Evolutionary conservation across 257 asterid genomes (phyloP), one percentile per base, ranked within the genome.

Genomic region (Agastache rugosa): DNA sequence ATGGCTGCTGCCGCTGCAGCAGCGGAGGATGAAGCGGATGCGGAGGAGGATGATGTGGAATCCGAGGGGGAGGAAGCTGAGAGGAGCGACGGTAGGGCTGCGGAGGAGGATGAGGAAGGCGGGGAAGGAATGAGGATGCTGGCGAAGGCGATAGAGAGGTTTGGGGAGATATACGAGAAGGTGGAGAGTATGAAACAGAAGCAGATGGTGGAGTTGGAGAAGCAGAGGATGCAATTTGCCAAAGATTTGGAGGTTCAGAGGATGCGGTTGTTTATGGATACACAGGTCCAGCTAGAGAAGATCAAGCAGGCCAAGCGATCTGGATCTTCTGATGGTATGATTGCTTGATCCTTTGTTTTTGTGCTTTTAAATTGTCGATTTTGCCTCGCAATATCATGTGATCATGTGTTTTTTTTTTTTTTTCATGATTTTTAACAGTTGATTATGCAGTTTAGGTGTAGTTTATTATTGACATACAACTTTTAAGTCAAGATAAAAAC

Each of bases 181-280:
- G 95, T 91, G 55, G 97, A 93, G 80, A 75, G 73, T 63, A 83
- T 85, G 92, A 93, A 91, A 71, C 93, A 86, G 89, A 85, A 84
- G 77, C 96, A 91, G 80, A 93, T 88, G 92, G 80, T 91, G 78
- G 97, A 91, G 78, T 76, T 93, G 83, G 98, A 93, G 81, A 91
- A 90, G 82, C 89, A 87, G 87, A 85, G 97, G 84, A 89, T 93
- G 91, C 90, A 87, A 78, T 85, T 93, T 79, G 85, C 90, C 1
- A 91, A 87, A 76, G 97, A 91, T 79, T 85, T 91, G 86, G 98
- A 93, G 84, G 93, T 91, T 63, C 96, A 91, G 84, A 91, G 96
- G 84, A 91, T 88, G 95, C 82, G 86, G 41, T 72, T 87, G 83
- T 86, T 88, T 74, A 85, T 86, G 93, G 98, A 89, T 74, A 87